Conservation (phyloP, 177 flowering plant genomes). For the Telopea speciosissima region DNA sequence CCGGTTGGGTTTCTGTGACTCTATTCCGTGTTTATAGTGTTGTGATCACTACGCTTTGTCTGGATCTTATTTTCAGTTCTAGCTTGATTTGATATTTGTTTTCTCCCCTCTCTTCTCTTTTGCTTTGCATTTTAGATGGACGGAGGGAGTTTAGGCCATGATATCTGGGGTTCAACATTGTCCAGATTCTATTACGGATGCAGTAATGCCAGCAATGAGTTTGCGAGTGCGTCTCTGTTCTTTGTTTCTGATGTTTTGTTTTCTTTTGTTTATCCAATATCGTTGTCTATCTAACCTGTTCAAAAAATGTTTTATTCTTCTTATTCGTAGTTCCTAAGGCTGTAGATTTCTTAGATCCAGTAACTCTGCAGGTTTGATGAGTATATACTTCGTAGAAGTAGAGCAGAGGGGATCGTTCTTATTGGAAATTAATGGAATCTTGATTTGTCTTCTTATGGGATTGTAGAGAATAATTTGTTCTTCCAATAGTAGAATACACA, state of each 20-base stretch:
- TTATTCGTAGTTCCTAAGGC: background rate
- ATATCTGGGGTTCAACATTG: slow-evolving; percentile 57
- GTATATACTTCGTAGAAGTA: no score
- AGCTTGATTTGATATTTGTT: background rate
- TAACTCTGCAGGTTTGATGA: background rate
- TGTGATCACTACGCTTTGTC: background rate
- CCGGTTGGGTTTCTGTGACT: slow-evolving; percentile 35
- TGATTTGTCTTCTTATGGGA: no score
- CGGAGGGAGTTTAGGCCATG: slow-evolving; percentile 38
- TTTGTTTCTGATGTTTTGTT: background rate
- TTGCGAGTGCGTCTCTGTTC: slow-evolving; percentile 35
- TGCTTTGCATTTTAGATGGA: slow-evolving; percentile 24
- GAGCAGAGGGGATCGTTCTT: no score
- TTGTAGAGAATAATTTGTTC: no score
- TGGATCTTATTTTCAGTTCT: background rate
- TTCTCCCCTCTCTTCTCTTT: background rate
- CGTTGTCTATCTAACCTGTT: background rate
- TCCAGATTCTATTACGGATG: slow-evolving; percentile 66
- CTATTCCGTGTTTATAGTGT: background rate
- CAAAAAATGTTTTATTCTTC: no score
- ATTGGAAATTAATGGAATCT: no score
- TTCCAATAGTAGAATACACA: no score
- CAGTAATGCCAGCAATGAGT: slow-evolving; percentile 54
- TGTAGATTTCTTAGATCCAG: background rate
- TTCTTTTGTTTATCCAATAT: no score